Percentiles rank a stretch among this genome's conserved stretches.
Evolutionary conservation across 1,284 basidiomycete species (phyloP).

Genomic region (Leccinum subrobustum): DNA sequence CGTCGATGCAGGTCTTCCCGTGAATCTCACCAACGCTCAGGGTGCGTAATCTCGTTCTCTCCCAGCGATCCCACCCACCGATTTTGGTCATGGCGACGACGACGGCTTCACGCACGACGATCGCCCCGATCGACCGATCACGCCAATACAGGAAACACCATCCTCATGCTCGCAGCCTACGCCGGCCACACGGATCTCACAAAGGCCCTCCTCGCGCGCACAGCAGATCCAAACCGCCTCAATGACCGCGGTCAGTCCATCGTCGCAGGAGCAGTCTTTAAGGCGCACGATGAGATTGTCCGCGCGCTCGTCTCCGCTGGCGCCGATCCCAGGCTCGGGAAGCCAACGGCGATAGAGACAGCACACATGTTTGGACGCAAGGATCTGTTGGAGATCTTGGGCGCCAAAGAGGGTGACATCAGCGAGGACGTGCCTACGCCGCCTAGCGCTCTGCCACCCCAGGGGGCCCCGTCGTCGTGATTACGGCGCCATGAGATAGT

Average conservation of each 20-base stretch:
- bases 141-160: conserved; percentile 57
- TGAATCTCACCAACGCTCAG: conserved; percentile 75
- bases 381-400: conserved; percentile 54
- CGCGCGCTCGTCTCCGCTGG: conserved; percentile 57
- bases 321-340: conserved; percentile 68
- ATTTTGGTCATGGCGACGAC: not conserved
- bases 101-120: not conserved
- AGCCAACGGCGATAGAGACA: conserved; percentile 72
- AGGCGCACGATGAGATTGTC: conserved; percentile 64
- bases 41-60: conserved; percentile 38
- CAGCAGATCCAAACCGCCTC: conserved; percentile 67
- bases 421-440: conserved; percentile 29
- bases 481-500: not conserved
- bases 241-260: conserved; percentile 82
- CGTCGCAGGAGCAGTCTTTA: conserved; percentile 83
- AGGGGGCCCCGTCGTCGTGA: not conserved
- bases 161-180: conserved; percentile 84
- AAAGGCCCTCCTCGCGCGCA: conserved; percentile 49
- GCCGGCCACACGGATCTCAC: conserved; percentile 66
- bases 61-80: too few relatives aligned
- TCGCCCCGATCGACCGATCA: not conserved
- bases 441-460: conserved; percentile 11
- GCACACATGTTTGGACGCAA: conserved; percentile 64
- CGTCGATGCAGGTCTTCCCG: conserved; percentile 71
- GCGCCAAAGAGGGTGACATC: conserved; percentile 55